phyloP scores from a whole-genome alignment of 2,329 filamentous ascomycete genomes.

The Cladosporium austrohemisphaericum region DNA sequence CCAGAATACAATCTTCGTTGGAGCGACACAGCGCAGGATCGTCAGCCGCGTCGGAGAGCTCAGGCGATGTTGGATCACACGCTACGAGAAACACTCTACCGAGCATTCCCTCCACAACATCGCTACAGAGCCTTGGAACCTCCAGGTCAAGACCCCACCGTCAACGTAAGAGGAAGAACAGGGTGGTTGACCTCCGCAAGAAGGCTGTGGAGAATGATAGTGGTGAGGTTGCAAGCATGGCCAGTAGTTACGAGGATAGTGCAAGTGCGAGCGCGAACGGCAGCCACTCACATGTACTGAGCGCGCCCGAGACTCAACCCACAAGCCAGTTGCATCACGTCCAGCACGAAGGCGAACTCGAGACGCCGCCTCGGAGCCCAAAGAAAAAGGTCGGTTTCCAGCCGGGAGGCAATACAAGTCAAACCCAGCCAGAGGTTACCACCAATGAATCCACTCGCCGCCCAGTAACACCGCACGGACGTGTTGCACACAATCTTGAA shows the following conservation, averaged over 20 bases:
- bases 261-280: conserved; percentile 28
- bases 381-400: conserved; percentile 35
- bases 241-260: conserved; percentile 41
- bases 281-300: conserved; percentile 46
- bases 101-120: conserved; percentile 55
- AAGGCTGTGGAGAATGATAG: conserved; percentile 46
- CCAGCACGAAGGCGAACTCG: conserved; percentile 34
- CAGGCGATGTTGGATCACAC: conserved; percentile 57
- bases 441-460: conserved; percentile 3
- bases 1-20: conserved; percentile 44
- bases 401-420: conserved; percentile 3
- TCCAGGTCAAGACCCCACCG: conserved; percentile 58
- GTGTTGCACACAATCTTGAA: background rate
- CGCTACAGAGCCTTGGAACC: conserved; percentile 53
- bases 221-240: conserved; percentile 45
- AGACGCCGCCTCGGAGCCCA: conserved; percentile 50
- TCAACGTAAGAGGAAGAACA: conserved; percentile 74
- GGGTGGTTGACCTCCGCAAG: conserved; percentile 76
- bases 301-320: conserved; percentile 58
- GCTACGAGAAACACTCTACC: conserved; percentile 66
- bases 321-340: conserved; percentile 24
- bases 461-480: conserved; percentile 21
- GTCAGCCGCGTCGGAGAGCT: conserved; percentile 55
- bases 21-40: conserved; percentile 55
- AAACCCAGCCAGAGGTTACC: background rate